Evolutionary conservation across 106 monocot species (phyloP).

Genomic region (Allium fistulosum): DNA sequence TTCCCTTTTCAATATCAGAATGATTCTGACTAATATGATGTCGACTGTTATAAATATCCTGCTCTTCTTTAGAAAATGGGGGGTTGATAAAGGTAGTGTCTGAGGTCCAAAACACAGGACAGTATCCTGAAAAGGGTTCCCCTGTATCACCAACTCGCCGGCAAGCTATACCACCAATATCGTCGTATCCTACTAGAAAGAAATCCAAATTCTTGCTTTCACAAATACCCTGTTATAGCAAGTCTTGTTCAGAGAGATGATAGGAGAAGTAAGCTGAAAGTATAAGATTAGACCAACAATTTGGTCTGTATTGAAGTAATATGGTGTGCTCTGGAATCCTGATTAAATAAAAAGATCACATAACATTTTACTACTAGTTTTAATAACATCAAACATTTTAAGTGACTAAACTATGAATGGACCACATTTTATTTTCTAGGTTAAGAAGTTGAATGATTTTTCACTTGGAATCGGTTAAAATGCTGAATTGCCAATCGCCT

Average conservation of each 20-base stretch:
- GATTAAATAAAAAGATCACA: too few relatives aligned
- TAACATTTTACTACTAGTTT: too few relatives aligned
- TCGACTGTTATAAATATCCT: slow-evolving; percentile 35
- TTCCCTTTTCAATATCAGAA: slow-evolving; percentile 9
- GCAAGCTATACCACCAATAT: slow-evolving; percentile 75
- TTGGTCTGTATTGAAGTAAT: too few relatives aligned
- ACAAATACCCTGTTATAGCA: slow-evolving; percentile 67
- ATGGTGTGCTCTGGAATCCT: too few relatives aligned
- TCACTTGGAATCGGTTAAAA: too few relatives aligned
- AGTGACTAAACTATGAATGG: too few relatives aligned
- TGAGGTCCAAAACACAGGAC: slow-evolving; percentile 68
- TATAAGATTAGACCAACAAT: too few relatives aligned
- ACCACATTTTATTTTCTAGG: too few relatives aligned
- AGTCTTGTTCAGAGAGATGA: slow-evolving; percentile 6
- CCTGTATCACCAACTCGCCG: slow-evolving; percentile 45
- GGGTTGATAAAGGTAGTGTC: slow-evolving; percentile 51
- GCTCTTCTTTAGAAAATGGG: slow-evolving; percentile 71
- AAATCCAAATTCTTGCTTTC: slow-evolving; percentile 68
- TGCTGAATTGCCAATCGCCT: too few relatives aligned
- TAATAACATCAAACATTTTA: too few relatives aligned
- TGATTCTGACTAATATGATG: slow-evolving; percentile 33
- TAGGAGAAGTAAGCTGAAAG: too few relatives aligned
- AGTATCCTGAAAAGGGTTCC: slow-evolving; percentile 44
- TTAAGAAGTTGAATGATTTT: too few relatives aligned
- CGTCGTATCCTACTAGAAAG: slow-evolving; percentile 74